Base-by-base conservation (phyloP, 2,329 filamentous ascomycete genomes). In the Graphilbum sp. region DNA sequence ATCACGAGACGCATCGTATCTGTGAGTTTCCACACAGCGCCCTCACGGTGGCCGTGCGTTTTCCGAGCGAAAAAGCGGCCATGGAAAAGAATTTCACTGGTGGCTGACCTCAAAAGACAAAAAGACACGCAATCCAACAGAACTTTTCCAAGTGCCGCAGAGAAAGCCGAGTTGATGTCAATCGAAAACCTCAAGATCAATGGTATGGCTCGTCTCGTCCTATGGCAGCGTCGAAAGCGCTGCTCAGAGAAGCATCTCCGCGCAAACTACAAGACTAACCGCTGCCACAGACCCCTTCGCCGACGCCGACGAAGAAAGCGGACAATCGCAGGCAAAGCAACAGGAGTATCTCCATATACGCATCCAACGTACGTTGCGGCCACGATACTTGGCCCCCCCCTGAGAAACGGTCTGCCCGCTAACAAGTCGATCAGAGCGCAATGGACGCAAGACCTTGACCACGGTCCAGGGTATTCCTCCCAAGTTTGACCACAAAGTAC, bases 381-480 rank as follows among this genome's bases (percentile, higher is more conserved):
- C n/a, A n/a, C n/a, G n/a, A n/a, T n/a, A n/a, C n/a, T n/a, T n/a
- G n/a, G n/a, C n/a, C 18, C 8, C 27, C 31, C 13, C 20, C 18
- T 20, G 27, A 19, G 3, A 21, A 33, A 33, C 9, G 1, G 18
- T 17, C 10, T 24, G 21, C 11, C 12, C 11, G 18, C 15, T 32
- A n/a, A 32, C 35, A 32, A 17, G 16, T 16, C 16, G 39, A 25
- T 5, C 62, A 96, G 88, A 98, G 71, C 90, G 90, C 69, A 98
- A 98, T 96, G 90, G 90, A 78, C 90, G 90, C 66, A 98, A 98
- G 77, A 96, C 90, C 71, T 75, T 98, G 81, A 98, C 90, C 55
- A 98, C 90, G 55, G 87, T 98, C 57, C 88, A 96, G 75, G 90
- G 90, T 66, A 79, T 98, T 56, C 88, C 90, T 48, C 90, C 90